Conservation (phyloP, 192 early-diverging fungal species). For the Helicostylum pulchrum region DNA sequence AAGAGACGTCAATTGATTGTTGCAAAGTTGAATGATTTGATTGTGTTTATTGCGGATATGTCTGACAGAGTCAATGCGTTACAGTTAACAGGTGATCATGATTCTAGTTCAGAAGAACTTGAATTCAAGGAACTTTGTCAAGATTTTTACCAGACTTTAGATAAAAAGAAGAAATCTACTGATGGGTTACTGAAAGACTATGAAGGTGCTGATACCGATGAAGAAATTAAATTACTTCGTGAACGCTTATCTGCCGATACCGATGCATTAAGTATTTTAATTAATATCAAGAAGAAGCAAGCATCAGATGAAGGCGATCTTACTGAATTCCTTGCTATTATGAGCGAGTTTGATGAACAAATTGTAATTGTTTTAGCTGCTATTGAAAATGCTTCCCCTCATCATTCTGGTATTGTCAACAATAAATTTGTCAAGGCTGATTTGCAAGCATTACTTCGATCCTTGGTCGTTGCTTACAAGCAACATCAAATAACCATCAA, state of each 20-base stretch:
- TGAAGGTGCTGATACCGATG: constrained; percentile 1
- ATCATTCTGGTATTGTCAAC: constrained; percentile 21
- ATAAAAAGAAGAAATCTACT: constrained; percentile 8
- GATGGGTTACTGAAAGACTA: not conserved
- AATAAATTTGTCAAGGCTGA: constrained; percentile 33
- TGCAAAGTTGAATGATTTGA: constrained; percentile 20
- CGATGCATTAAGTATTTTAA: constrained; percentile 14
- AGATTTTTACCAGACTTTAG: constrained; percentile 4
- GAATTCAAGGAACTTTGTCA: constrained; percentile 19
- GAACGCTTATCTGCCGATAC: constrained; percentile 16
- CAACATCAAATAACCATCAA: constrained; percentile 23
- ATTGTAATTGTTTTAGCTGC: constrained; percentile 23
- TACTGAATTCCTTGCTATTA: constrained; percentile 27
- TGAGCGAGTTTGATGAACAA: constrained; percentile 34
- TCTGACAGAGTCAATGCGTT: constrained; percentile 19
- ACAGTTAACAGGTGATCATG: constrained; percentile 10
- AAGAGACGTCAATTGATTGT: not conserved
- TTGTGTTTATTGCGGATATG: constrained; percentile 23
- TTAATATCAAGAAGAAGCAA: constrained; percentile 26
- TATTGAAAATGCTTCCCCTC: constrained; percentile 31
- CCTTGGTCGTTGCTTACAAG: constrained; percentile 28
- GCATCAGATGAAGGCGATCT: constrained; percentile 27
- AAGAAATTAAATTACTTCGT: constrained; percentile 21
- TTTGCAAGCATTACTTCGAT: constrained; percentile 28
- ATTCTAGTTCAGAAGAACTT: constrained; percentile 15